Evolutionary conservation across 1,139 yeast species (phyloP), one percentile per base, ranked within the genome.

Genomic region (Taphrina deformans): DNA sequence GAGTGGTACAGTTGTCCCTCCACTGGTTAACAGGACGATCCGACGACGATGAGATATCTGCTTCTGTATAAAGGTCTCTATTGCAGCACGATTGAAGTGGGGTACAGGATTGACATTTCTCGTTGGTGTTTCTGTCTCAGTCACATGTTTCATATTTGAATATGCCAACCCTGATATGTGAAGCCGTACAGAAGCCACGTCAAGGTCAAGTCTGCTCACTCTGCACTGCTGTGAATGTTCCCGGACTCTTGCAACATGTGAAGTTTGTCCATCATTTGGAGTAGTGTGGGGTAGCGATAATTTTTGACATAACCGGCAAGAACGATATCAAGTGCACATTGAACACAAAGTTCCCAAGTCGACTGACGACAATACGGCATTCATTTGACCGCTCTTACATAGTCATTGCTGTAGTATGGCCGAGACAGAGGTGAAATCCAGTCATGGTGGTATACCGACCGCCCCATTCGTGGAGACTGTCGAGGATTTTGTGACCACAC

Each of bases 1-100:
- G 70, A 93, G 79, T 0, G 99, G 99, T 0, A 95, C 99, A 0
- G 98, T 92, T 0, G 99, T 93, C 38, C 99, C 99, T n/a, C 99
- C 99, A 10, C 58, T 45, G 14, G 67, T 65, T 26, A 65, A 41
- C 10, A 65, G 62, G 5, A 62, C 67, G 21, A 65, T 48, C 33
- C 62, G 65, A 14, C 66, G 62, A 21, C 23, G 29, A 16, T 60
- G 27, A 14, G 55, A 27, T n/a, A 6, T 27, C 14, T 64, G 66
- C 18, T 21, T 14, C 3, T 56, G 16, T 14, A 64, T 59, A 40
- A 64, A 64, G 1, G 24, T 16, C 12, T 41, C 55, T 3, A 62
- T 38, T 23, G 60, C 62, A 16, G 31, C 33, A 7, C 38, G 38
- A 3, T 53, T 23, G 41, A 58, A 55, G 18, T 46, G 26, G 23